A percentile compares a stretch with the other conserved stretches of the same genome.
Evolutionary conservation across 2,329 filamentous ascomycete species (phyloP).

Genomic region (Hirsutella thompsonii): DNA sequence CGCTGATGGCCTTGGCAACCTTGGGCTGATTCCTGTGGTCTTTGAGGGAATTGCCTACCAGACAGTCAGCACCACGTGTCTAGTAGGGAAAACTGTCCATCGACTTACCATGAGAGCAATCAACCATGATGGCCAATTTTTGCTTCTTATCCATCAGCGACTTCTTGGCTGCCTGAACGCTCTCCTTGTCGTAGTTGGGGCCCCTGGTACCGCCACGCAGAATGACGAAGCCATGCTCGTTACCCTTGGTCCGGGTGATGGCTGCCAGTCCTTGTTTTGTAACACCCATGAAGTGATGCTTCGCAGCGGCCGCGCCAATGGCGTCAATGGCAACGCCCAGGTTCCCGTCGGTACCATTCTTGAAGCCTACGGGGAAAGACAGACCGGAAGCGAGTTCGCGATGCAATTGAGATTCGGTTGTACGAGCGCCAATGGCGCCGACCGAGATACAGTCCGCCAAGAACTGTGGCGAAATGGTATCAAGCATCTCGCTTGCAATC

Average conservation of each 20-base stretch:
- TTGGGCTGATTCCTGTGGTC: constrained; percentile 95
- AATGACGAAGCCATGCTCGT: constrained; percentile 96
- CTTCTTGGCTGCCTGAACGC: constrained; percentile 67
- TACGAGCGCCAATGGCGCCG: constrained; percentile 89
- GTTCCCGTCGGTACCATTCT: constrained; percentile 95
- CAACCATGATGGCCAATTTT: constrained; percentile 87
- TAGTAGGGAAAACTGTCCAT: neutral
- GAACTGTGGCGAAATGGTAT: constrained; percentile 97
- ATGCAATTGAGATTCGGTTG: constrained; percentile 93
- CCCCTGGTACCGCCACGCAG: constrained; percentile 83
- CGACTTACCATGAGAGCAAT: constrained; percentile 81
- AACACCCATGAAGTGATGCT: constrained; percentile 96
- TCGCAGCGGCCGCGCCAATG: constrained; percentile 73
- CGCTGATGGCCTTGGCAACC: constrained; percentile 68
- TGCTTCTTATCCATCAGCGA: constrained; percentile 71
- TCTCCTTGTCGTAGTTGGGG: constrained; percentile 85
- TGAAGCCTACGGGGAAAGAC: constrained; percentile 97
- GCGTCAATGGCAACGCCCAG: constrained; percentile 89
- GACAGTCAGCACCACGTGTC: constrained; percentile 3
- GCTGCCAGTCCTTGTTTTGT: constrained; percentile 95
- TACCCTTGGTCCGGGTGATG: constrained; percentile 85
- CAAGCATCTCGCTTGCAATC: constrained; percentile 95
- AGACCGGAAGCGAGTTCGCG: constrained; percentile 89
- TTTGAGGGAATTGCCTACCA: constrained; percentile 82
- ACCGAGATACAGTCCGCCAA: constrained; percentile 91